A percentile compares a stretch with the other conserved stretches of the same genome.
These are phyloP conservation scores for Gyrodon lividus DNA, from an alignment of 768 basidiomycete species.

Conservation along the genomic window DNA sequence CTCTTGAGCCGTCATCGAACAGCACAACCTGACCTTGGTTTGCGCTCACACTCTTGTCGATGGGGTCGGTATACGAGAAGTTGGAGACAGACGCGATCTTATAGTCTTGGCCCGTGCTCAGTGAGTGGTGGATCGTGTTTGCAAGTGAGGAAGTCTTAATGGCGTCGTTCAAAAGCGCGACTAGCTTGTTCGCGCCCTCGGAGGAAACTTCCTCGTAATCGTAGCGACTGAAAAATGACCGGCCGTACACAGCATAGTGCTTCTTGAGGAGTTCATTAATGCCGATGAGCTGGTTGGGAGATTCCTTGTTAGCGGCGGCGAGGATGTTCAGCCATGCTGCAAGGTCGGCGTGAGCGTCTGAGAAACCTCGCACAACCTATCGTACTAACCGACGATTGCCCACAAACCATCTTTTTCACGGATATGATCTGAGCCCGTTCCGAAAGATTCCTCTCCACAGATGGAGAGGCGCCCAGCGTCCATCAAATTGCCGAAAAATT, in stretches of 20 bases:
- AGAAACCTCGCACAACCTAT: slow-evolving; percentile 3
- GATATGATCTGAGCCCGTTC: slow-evolving; percentile 99
- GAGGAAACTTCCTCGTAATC: slow-evolving; percentile 98
- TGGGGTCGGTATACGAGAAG: slow-evolving; percentile 99
- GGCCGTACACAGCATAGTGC: slow-evolving; percentile 92
- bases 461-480: slow-evolving; percentile 97
- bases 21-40: slow-evolving; percentile 95
- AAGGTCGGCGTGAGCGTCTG: slow-evolving; percentile 2
- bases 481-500: slow-evolving; percentile 99
- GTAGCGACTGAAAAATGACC: slow-evolving; percentile 98
- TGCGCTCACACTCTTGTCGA: slow-evolving; percentile 87
- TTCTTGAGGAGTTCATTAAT: slow-evolving; percentile 88
- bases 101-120: slow-evolving; percentile 68
- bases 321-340: slow-evolving; percentile 97
- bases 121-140: slow-evolving; percentile 64
- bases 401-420: slow-evolving; percentile 99
- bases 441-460: slow-evolving; percentile 98
- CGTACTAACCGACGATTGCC: slow-evolving; percentile 84
- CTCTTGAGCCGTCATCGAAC: slow-evolving; percentile 89
- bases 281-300: slow-evolving; percentile 72
- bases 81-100: slow-evolving; percentile 74
- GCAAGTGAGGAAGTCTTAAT: slow-evolving; percentile 68
- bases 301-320: slow-evolving; percentile 79
- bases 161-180: slow-evolving; percentile 70
- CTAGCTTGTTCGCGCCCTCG: slow-evolving; percentile 84